phyloP scores from a whole-genome alignment of 176 grass and related monocot genomes.

The Bothriochloa decipiens region DNA sequence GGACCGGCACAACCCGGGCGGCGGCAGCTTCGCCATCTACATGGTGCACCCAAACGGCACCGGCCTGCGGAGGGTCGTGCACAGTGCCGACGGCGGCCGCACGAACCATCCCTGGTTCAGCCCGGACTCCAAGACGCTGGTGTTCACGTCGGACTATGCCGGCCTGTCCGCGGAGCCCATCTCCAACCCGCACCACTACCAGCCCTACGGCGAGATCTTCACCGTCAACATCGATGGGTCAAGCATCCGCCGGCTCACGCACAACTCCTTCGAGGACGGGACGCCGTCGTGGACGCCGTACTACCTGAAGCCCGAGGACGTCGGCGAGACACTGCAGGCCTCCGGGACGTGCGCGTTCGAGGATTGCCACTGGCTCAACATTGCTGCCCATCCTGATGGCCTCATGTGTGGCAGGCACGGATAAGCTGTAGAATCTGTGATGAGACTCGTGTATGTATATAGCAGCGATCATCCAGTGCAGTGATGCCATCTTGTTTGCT shows the following conservation, averaged over 20 bases:
- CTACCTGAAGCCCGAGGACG: constrained; percentile 57
- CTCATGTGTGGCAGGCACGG: constrained; percentile 34
- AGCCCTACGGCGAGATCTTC: constrained; percentile 92
- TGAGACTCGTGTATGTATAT: not conserved
- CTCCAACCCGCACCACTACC: constrained; percentile 85
- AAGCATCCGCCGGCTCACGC: constrained; percentile 60
- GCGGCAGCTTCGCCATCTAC: constrained; percentile 80
- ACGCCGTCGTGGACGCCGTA: constrained; percentile 74
- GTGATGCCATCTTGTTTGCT: not conserved
- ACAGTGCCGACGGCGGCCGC: constrained; percentile 68
- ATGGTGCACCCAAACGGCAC: constrained; percentile 86
- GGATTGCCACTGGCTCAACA: constrained; percentile 86
- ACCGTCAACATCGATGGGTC: constrained; percentile 74
- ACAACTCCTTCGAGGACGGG: constrained; percentile 94
- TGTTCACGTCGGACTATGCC: constrained; percentile 85
- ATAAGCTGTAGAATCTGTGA: not conserved
- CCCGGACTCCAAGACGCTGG: constrained; percentile 77
- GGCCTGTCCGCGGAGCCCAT: constrained; percentile 88
- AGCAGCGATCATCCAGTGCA: no score
- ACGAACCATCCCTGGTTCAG: constrained; percentile 86
- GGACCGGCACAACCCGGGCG: constrained; percentile 68
- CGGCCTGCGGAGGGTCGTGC: constrained; percentile 66
- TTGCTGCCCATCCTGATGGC: constrained; percentile 17
- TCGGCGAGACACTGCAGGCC: constrained; percentile 62
- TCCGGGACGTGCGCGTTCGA: constrained; percentile 55